Conservation (phyloP, 768 basidiomycete species). For the Termitomyces sp. region DNA sequence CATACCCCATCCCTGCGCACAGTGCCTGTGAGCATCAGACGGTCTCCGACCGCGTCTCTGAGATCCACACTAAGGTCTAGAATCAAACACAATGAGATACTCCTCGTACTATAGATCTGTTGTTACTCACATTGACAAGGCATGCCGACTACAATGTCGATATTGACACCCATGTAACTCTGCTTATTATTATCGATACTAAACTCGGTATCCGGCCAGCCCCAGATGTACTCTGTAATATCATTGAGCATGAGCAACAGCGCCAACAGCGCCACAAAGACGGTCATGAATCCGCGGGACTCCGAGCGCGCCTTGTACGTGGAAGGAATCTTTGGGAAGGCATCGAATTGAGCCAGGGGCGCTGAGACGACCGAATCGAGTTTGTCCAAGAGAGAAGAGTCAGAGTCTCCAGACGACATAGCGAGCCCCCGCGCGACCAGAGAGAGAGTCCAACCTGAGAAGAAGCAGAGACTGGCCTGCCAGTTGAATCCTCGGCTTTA, state of each 20-base stretch:
- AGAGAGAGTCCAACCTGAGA: background rate
- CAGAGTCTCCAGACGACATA: constrained; percentile 22
- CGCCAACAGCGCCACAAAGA: constrained; percentile 62
- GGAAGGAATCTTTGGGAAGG: constrained; percentile 79
- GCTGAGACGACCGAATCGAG: constrained; percentile 60
- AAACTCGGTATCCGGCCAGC: constrained; percentile 89
- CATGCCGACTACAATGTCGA: constrained; percentile 91
- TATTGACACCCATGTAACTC: constrained; percentile 75
- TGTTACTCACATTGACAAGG: constrained; percentile 78
- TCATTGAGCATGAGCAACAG: constrained; percentile 82
- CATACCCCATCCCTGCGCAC: constrained; percentile 82
- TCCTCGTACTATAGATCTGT: background rate
- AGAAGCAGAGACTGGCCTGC: background rate
- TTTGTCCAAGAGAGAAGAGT: constrained; percentile 45
- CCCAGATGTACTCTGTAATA: constrained; percentile 86
- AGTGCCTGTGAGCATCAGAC: constrained; percentile 72
- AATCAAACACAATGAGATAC: background rate
- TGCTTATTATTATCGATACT: constrained; percentile 64
- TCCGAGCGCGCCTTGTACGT: constrained; percentile 78
- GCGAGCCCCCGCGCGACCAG: background rate
- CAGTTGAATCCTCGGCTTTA: constrained; percentile 8
- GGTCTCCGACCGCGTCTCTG: constrained; percentile 90
- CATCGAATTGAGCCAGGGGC: constrained; percentile 73
- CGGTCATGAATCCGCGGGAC: constrained; percentile 75
- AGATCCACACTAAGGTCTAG: constrained; percentile 83